Evolutionary conservation across 148 eudicot genomes (phyloP).

Genomic region (Cornus kousa): DNA sequence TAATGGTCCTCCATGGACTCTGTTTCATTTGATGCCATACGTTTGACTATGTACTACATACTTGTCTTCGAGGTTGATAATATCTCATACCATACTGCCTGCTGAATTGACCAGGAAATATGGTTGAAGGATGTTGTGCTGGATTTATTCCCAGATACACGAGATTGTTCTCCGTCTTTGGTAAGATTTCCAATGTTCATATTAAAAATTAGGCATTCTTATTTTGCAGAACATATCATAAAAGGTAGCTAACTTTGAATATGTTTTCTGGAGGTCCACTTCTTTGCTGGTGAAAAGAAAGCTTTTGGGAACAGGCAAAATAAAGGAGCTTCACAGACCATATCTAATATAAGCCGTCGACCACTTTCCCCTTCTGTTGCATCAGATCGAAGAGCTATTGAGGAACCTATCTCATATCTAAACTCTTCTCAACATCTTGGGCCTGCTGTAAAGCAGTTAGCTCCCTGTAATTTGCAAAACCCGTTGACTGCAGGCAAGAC

Average conservation of each 20-base stretch:
- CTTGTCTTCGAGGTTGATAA: background rate
- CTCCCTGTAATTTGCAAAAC: conserved; percentile 65
- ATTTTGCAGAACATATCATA: background rate
- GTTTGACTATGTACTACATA: background rate
- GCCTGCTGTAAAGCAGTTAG: conserved; percentile 75
- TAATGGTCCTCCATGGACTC: background rate
- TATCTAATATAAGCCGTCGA: conserved; percentile 44
- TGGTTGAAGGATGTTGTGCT: conserved; percentile 70
- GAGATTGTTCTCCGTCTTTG: conserved; percentile 82
- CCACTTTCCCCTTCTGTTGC: conserved; percentile 48
- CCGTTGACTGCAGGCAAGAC: conserved; percentile 45
- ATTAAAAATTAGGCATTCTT: background rate
- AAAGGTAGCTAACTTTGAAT: conserved; percentile 9
- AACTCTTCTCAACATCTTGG: conserved; percentile 70
- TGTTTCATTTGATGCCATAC: conserved; percentile 14
- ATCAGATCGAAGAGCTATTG: conserved; percentile 54
- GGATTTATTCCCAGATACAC: conserved; percentile 71
- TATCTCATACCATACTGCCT: conserved; percentile 12
- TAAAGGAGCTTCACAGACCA: conserved; percentile 38
- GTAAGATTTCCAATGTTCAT: conserved; percentile 38
- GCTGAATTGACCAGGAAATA: conserved; percentile 43
- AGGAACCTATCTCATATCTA: conserved; percentile 45
- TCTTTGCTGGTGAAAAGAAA: conserved; percentile 64
- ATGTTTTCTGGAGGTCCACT: conserved; percentile 55
- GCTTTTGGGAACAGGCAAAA: conserved; percentile 46